Evolutionary conservation across 495 filamentous ascomycete species (phyloP).

Genomic region (Trichocladium antarcticum): DNA sequence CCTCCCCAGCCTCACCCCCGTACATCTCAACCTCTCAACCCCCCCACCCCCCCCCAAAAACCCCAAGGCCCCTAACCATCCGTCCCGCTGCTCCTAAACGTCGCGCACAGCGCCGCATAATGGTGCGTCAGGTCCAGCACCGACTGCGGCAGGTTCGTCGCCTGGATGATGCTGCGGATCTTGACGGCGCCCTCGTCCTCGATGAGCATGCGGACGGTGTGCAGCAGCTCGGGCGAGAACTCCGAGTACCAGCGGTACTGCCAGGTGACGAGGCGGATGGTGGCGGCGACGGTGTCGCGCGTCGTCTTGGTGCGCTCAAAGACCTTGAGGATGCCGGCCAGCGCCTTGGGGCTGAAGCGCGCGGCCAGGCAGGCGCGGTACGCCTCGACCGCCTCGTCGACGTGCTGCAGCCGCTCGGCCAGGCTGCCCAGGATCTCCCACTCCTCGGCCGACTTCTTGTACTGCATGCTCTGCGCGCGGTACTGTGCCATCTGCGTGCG

Average conservation of each 20-base stretch:
- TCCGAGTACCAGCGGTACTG: slow-evolving; percentile 99
- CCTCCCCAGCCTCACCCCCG: not conserved
- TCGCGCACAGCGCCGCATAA: slow-evolving; percentile 86
- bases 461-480: slow-evolving; percentile 76
- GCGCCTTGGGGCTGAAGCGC: slow-evolving; percentile 81
- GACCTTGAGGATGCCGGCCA: slow-evolving; percentile 68
- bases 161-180: slow-evolving; percentile 91
- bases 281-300: slow-evolving; percentile 59
- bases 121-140: slow-evolving; percentile 93
- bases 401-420: slow-evolving; percentile 82
- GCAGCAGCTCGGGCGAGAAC: slow-evolving; percentile 86
- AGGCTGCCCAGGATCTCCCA: slow-evolving; percentile 97
- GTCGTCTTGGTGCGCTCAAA: slow-evolving; percentile 57
- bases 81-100: slow-evolving; percentile 88
- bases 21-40: not conserved
- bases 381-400: slow-evolving; percentile 80
- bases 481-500: slow-evolving; percentile 92
- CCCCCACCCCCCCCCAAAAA: not conserved
- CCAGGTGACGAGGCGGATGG: slow-evolving; percentile 89
- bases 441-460: slow-evolving; percentile 91
- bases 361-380: slow-evolving; percentile 72
- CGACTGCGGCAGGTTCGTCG: slow-evolving; percentile 81
- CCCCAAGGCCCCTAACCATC: slow-evolving; percentile 48
- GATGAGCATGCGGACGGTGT: slow-evolving; percentile 78
- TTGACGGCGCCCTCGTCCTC: slow-evolving; percentile 97